A percentile compares a stretch with the other conserved stretches of the same genome.
Conservation (phyloP, 2,329 filamentous ascomycete genomes). For the Cadophora luteo-olivacea region DNA sequence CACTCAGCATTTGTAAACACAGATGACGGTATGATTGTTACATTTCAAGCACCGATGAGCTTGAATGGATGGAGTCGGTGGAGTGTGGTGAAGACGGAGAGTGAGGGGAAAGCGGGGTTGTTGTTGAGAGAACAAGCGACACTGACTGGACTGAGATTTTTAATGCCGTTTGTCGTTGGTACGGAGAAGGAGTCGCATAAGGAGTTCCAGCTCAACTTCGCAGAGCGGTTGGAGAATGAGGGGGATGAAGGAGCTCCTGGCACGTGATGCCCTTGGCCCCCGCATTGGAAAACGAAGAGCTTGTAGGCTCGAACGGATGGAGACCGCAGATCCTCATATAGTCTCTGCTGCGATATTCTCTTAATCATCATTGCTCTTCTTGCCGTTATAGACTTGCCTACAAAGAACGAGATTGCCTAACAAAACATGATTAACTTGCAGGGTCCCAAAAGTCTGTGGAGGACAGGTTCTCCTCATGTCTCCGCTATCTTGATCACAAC, state of each 20-base stretch:
- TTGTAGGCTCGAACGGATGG: neutral
- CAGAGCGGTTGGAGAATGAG: conserved; percentile 10
- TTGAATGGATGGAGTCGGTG: conserved; percentile 22
- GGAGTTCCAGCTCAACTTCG: conserved; percentile 19
- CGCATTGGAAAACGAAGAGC: neutral
- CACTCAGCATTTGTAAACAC: conserved; percentile 21
- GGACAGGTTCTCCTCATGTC: neutral
- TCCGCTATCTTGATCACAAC: conserved; percentile 37
- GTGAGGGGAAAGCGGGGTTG: conserved; percentile 15
- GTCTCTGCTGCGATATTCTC: neutral
- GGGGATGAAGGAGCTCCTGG: neutral
- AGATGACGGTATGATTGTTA: conserved; percentile 23
- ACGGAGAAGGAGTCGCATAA: conserved; percentile 22
- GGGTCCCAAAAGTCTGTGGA: no score
- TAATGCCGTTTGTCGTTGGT: conserved; percentile 27
- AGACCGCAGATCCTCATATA: neutral
- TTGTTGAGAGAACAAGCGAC: conserved; percentile 24
- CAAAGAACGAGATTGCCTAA: neutral
- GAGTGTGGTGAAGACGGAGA: conserved; percentile 14
- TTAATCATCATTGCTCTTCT: neutral
- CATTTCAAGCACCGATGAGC: conserved; percentile 27
- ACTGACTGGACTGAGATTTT: conserved; percentile 14
- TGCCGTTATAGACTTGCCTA: neutral
- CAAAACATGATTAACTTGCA: no score
- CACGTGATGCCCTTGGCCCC: neutral